Evolutionary conservation across 1,284 basidiomycete species (phyloP).

Genomic region (Abortiporus biennis): DNA sequence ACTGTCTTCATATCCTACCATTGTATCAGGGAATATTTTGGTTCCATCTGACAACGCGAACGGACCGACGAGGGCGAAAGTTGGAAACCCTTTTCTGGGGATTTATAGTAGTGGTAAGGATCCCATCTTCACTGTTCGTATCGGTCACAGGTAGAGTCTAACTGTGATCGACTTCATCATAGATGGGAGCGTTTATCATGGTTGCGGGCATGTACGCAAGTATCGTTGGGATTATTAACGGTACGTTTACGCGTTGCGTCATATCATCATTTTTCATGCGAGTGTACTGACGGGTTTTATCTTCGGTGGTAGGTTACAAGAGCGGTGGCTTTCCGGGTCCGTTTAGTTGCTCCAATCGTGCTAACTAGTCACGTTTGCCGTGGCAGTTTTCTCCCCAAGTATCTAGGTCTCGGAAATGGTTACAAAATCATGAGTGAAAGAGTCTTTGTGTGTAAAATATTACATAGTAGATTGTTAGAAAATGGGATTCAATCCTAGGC

Average conservation of each 20-base stretch:
- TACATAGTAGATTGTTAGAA: too few relatives aligned
- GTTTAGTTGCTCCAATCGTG: slow-evolving; percentile 15
- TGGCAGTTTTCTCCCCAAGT: too few relatives aligned
- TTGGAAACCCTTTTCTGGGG: slow-evolving; percentile 22
- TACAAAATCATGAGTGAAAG: too few relatives aligned
- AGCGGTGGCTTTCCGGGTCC: slow-evolving; percentile 14
- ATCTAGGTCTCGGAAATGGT: too few relatives aligned
- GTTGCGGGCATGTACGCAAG: slow-evolving; percentile 26
- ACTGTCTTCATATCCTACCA: neutral
- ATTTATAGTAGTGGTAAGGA: slow-evolving; percentile 20
- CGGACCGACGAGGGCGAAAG: slow-evolving; percentile 21
- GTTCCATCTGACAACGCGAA: slow-evolving; percentile 22
- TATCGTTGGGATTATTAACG: slow-evolving; percentile 23
- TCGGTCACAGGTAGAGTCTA: neutral
- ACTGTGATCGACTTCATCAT: neutral
- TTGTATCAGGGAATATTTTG: slow-evolving; percentile 24
- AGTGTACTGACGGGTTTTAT: neutral
- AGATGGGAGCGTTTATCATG: slow-evolving; percentile 28
- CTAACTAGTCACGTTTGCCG: too few relatives aligned
- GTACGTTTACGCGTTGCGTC: slow-evolving; percentile 10
- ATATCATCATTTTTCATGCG: neutral
- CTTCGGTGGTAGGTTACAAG: slow-evolving; percentile 11
- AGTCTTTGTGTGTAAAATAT: too few relatives aligned
- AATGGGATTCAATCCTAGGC: too few relatives aligned
- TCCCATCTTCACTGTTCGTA: too few relatives aligned